Percentiles rank a stretch among this genome's conserved stretches.
Evolutionary conservation across 83 land plant genomes (phyloP).

Genomic region (Picea abies): DNA sequence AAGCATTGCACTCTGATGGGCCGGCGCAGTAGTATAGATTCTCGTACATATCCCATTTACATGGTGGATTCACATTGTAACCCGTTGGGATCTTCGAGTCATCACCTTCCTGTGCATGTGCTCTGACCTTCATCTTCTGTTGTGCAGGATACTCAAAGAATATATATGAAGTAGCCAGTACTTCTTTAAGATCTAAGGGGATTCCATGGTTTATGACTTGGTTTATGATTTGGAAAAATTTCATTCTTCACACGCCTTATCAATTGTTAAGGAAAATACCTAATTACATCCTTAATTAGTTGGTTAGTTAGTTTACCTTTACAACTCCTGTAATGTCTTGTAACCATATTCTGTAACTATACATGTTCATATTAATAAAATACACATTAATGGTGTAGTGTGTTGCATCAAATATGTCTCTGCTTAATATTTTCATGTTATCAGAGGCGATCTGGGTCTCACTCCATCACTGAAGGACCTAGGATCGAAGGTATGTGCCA

Average conservation of each 20-base stretch:
- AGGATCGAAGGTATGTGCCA: too few species aligned
- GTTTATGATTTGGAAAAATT: slow-evolving; percentile 34
- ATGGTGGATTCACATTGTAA: slow-evolving; percentile 36
- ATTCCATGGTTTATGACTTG: slow-evolving; percentile 41
- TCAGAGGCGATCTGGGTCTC: too few species aligned
- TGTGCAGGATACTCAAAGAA: slow-evolving; percentile 29
- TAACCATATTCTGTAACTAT: too few species aligned
- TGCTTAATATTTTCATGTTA: too few species aligned
- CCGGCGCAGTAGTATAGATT: slow-evolving; percentile 22
- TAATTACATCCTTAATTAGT: too few species aligned
- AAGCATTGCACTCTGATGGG: neutral
- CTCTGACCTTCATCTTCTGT: slow-evolving; percentile 28
- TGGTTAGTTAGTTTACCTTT: too few species aligned
- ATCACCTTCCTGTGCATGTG: neutral
- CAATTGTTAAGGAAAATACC: neutral
- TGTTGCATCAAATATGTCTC: too few species aligned
- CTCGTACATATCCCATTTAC: slow-evolving; percentile 22
- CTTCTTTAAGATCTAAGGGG: slow-evolving; percentile 23
- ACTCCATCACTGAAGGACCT: too few species aligned
- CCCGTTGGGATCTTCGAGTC: slow-evolving; percentile 19
- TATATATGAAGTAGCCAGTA: slow-evolving; percentile 22
- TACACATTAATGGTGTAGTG: too few species aligned
- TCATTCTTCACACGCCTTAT: slow-evolving; percentile 20
- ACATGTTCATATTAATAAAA: too few species aligned
- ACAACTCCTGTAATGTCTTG: too few species aligned